Percentiles rank a stretch among this genome's conserved stretches.
Conservation (phyloP, 129 eudicot species). For the Pseudognaphalium luteoalbum region DNA sequence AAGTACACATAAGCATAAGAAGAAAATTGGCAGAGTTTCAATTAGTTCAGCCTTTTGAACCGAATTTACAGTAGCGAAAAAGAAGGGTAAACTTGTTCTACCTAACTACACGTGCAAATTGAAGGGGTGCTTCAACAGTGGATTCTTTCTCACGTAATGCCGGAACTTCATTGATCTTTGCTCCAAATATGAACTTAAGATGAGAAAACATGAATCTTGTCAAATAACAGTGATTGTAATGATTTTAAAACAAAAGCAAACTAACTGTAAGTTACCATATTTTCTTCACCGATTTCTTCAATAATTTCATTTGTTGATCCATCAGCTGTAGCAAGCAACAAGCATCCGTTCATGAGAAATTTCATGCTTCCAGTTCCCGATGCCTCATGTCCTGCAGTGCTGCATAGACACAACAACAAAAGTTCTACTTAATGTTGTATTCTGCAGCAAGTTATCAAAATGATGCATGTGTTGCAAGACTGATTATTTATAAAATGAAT, state of each 20-base stretch:
- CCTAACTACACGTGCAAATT: slow-evolving; percentile 61
- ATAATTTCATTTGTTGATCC: slow-evolving; percentile 58
- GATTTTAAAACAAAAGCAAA: slow-evolving; percentile 14
- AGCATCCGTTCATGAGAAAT: slow-evolving; percentile 64
- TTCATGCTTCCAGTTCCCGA: slow-evolving; percentile 74
- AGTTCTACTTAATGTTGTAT: background rate
- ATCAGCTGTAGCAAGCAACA: slow-evolving; percentile 57
- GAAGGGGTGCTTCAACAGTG: slow-evolving; percentile 40
- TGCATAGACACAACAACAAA: slow-evolving; percentile 31
- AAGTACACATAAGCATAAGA: too few relatives aligned
- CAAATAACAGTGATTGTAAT: background rate
- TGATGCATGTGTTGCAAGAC: background rate
- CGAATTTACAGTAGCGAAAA: slow-evolving; percentile 4
- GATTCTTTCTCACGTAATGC: slow-evolving; percentile 52
- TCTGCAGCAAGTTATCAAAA: too few relatives aligned
- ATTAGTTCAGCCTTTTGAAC: too few relatives aligned
- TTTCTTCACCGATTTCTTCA: slow-evolving; percentile 61
- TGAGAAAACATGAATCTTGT: background rate
- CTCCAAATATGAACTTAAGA: slow-evolving; percentile 56
- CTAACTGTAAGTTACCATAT: slow-evolving; percentile 43
- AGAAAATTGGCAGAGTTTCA: too few relatives aligned
- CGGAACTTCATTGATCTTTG: slow-evolving; percentile 53
- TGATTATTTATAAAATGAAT: background rate
- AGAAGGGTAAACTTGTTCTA: slow-evolving; percentile 21
- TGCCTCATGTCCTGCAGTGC: slow-evolving; percentile 75